A percentile compares a stretch with the other conserved stretches of the same genome.
These are phyloP conservation scores for Metschnikowia amazonensis DNA, from an alignment of 805 yeast genomes.

Conservation along the genomic window DNA sequence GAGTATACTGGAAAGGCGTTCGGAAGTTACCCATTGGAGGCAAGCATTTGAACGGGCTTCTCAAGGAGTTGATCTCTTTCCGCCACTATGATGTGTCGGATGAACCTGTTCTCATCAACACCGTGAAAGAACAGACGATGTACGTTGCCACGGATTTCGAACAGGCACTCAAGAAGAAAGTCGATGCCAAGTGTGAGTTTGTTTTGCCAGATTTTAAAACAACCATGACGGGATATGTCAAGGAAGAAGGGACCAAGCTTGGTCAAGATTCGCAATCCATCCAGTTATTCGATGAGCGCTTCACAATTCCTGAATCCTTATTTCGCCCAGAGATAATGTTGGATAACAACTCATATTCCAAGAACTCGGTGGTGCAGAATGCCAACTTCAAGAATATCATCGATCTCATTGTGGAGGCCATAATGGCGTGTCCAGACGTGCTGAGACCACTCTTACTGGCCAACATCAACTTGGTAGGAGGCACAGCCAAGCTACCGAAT, in stretches of 20 bases:
- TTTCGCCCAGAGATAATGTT: conserved; percentile 75
- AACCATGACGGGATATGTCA: conserved; percentile 69
- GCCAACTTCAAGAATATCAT: conserved; percentile 66
- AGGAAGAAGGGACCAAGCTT: conserved; percentile 26
- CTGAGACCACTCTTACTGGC: conserved; percentile 71
- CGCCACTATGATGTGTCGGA: conserved; percentile 92
- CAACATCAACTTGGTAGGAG: conserved; percentile 80
- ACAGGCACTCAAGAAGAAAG: conserved; percentile 38
- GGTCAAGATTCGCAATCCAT: conserved; percentile 60
- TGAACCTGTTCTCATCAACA: conserved; percentile 79
- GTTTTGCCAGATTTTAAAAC: conserved; percentile 86
- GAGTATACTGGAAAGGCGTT: conserved; percentile 72
- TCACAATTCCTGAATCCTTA: conserved; percentile 79
- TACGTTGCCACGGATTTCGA: conserved; percentile 62
- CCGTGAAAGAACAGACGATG: conserved; percentile 76
- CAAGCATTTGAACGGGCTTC: conserved; percentile 70
- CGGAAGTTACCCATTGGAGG: conserved; percentile 86
- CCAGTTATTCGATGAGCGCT: conserved; percentile 75
- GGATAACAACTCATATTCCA: conserved; percentile 31
- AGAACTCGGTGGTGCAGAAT: conserved; percentile 29
- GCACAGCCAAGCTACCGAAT: conserved; percentile 69
- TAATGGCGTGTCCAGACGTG: conserved; percentile 68
- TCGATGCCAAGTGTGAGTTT: conserved; percentile 54
- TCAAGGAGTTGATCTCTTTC: conserved; percentile 82
- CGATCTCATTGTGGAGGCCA: conserved; percentile 70